Conservation (phyloP, 2,329 filamentous ascomycete genomes). For the Venturia oleaginea region DNA sequence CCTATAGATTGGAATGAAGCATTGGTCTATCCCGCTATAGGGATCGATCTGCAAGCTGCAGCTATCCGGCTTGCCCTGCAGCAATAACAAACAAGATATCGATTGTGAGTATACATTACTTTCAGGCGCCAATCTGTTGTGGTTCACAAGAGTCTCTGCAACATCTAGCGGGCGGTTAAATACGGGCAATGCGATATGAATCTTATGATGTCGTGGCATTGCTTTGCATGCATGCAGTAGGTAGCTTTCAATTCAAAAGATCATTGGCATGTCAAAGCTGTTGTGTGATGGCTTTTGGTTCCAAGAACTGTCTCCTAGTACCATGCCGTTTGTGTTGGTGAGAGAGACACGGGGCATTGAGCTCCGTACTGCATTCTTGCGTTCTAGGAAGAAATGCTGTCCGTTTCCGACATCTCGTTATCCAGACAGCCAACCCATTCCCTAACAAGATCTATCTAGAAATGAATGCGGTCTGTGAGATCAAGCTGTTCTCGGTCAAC, state of each 20-base stretch:
- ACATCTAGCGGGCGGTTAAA: conserved; percentile 2
- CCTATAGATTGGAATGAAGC: background rate
- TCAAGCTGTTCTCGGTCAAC: background rate
- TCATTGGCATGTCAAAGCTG: background rate
- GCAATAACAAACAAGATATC: background rate
- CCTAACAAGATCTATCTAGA: background rate
- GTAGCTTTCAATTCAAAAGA: background rate
- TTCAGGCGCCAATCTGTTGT: background rate
- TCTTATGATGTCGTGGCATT: background rate
- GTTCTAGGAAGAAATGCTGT: background rate
- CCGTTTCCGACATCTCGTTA: background rate
- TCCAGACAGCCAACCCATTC: background rate
- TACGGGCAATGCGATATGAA: background rate
- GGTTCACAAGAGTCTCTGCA: conserved; percentile 1
- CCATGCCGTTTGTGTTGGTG: background rate
- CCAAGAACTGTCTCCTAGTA: background rate
- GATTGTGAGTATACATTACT: background rate
- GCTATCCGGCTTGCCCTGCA: background rate
- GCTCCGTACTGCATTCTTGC: background rate
- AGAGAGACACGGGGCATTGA: background rate
- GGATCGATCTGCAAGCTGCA: background rate
- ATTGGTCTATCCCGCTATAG: background rate
- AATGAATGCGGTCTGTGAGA: background rate
- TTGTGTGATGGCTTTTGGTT: background rate
- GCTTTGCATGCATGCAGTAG: conserved; percentile 3